Conservation (phyloP, 768 basidiomycete species). For the Tylopilus sp. region DNA sequence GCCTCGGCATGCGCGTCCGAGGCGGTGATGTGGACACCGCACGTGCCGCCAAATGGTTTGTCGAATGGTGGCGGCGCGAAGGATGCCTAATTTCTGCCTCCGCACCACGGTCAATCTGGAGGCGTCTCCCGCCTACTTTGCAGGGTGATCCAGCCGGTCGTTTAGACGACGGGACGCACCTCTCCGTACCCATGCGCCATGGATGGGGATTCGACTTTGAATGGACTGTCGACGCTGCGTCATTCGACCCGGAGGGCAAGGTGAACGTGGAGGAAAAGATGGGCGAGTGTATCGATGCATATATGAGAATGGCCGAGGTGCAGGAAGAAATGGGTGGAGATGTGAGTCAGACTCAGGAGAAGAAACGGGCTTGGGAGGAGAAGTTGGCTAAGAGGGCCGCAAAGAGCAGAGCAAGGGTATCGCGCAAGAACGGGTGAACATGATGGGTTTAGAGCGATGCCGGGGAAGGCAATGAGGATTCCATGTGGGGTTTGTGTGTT, state of each 20-base stretch:
- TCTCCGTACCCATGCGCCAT: conserved; percentile 32
- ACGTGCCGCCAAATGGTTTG: conserved; percentile 76
- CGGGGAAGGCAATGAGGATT: not conserved
- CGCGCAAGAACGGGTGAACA: conserved; percentile 21
- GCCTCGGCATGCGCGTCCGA: conserved; percentile 79
- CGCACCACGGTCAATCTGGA: conserved; percentile 27
- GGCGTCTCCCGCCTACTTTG: not conserved
- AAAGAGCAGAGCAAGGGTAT: conserved; percentile 29
- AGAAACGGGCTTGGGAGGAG: conserved; percentile 49
- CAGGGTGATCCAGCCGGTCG: not conserved
- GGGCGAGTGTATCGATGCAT: conserved; percentile 64
- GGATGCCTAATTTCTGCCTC: conserved; percentile 57
- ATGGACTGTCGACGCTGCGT: conserved; percentile 42
- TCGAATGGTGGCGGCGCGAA: conserved; percentile 84
- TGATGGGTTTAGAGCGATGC: not conserved
- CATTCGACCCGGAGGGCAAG: conserved; percentile 2
- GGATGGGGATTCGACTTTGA: conserved; percentile 89
- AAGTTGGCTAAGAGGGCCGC: conserved; percentile 37
- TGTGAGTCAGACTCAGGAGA: conserved; percentile 69
- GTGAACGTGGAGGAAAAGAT: conserved; percentile 57
- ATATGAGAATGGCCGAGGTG: conserved; percentile 40
- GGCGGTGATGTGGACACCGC: conserved; percentile 70
- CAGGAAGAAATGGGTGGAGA: conserved; percentile 55
- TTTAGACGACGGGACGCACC: not conserved
- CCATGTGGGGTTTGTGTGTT: not conserved